phyloP scores from a whole-genome alignment of 1,139 yeast species.

The Geotrichum phurueaensis region DNA sequence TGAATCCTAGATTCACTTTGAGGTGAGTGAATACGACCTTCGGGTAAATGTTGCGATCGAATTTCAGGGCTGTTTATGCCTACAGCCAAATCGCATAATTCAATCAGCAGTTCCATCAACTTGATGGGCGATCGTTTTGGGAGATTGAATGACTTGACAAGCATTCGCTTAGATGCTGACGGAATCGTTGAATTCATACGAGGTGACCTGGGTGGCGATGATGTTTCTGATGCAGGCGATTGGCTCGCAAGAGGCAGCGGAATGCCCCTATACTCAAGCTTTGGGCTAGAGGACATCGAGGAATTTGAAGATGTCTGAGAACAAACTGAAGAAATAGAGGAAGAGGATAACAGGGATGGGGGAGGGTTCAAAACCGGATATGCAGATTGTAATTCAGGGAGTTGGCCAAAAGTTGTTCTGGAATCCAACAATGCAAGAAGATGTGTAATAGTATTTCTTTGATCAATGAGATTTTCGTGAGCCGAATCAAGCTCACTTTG shows the following conservation, averaged over 20 bases:
- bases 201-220: slow-evolving; percentile 25
- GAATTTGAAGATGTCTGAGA: slow-evolving; percentile 13
- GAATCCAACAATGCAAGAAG: slow-evolving; percentile 20
- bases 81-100: slow-evolving; percentile 71
- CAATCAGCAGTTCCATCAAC: slow-evolving; percentile 55
- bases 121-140: slow-evolving; percentile 55
- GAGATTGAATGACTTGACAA: slow-evolving; percentile 22
- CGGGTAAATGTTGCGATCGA: slow-evolving; percentile 4
- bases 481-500: slow-evolving; percentile 71
- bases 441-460: slow-evolving; percentile 47
- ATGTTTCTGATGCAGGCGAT: slow-evolving; percentile 15
- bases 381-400: slow-evolving; percentile 1
- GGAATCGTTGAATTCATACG: slow-evolving; percentile 7
- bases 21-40: slow-evolving; percentile 48
- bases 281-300: slow-evolving; percentile 9
- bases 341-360: slow-evolving; percentile 3
- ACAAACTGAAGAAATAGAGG: slow-evolving; percentile 12
- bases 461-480: slow-evolving; percentile 77
- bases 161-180: slow-evolving; percentile 14
- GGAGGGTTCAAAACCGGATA: background rate
- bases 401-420: background rate
- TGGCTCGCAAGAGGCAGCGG: slow-evolving; percentile 41
- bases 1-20: slow-evolving; percentile 61
- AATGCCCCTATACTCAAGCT: slow-evolving; percentile 54
- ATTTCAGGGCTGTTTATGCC: slow-evolving; percentile 54